phyloP scores from a whole-genome alignment of 768 basidiomycete genomes.

The Panellus pusillus region DNA sequence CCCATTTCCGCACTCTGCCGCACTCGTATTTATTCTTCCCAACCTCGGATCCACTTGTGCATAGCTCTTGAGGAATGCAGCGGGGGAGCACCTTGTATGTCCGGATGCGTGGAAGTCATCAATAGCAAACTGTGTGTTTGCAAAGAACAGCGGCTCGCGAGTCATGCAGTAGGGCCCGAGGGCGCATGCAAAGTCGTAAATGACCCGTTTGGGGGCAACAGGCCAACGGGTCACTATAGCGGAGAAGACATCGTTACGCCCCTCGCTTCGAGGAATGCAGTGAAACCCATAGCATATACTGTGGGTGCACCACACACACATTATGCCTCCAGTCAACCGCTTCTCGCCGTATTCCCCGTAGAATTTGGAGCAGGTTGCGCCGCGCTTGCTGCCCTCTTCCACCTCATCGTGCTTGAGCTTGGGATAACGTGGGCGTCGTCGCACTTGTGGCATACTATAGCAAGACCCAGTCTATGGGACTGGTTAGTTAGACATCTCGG shows the following conservation, averaged over 20 bases:
- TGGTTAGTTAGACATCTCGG: background rate
- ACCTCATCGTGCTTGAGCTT: slow-evolving; percentile 24
- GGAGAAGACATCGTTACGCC: slow-evolving; percentile 40
- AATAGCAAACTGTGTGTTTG: slow-evolving; percentile 29
- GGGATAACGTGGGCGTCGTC: slow-evolving; percentile 29
- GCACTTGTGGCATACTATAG: slow-evolving; percentile 32
- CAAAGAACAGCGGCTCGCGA: slow-evolving; percentile 29
- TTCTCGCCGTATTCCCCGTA: slow-evolving; percentile 29
- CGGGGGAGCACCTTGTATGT: slow-evolving; percentile 30
- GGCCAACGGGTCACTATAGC: slow-evolving; percentile 35
- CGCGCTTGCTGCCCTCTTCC: slow-evolving; percentile 9
- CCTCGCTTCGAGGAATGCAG: slow-evolving; percentile 36
- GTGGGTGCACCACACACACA: slow-evolving; percentile 35
- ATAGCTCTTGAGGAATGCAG: slow-evolving; percentile 26
- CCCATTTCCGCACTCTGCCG: slow-evolving; percentile 34
- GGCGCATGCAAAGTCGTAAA: slow-evolving; percentile 32
- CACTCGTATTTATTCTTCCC: slow-evolving; percentile 29
- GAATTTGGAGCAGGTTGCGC: slow-evolving; percentile 28
- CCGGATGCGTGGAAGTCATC: slow-evolving; percentile 31
- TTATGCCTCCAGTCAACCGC: slow-evolving; percentile 30
- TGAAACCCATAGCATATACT: slow-evolving; percentile 35
- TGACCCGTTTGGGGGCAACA: slow-evolving; percentile 26
- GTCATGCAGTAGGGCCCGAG: slow-evolving; percentile 34
- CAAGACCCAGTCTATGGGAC: slow-evolving; percentile 27
- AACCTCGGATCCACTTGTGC: slow-evolving; percentile 25